These are phyloP conservation scores for Micromonas commoda DNA, from an alignment of 139 green algal species.

Conservation along the genomic window DNA sequence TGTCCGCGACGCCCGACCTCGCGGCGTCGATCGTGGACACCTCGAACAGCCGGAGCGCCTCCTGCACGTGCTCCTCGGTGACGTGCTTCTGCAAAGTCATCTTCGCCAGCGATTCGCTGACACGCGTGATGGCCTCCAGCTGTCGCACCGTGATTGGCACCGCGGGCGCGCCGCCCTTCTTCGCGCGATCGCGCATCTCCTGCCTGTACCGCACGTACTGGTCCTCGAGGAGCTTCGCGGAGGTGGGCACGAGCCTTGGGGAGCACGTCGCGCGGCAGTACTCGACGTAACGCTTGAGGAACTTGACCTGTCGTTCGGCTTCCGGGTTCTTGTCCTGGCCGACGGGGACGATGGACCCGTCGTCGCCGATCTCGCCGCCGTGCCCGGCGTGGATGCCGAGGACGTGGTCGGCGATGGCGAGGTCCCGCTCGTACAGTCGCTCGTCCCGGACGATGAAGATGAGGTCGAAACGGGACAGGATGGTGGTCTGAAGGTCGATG, in stretches of 20 bases:
- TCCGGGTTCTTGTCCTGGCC: constrained; percentile 39
- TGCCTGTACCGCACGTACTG: constrained; percentile 85
- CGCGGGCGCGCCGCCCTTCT: constrained; percentile 45
- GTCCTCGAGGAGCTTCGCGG: constrained; percentile 47
- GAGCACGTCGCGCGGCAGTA: constrained; percentile 22
- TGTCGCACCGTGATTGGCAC: constrained; percentile 84
- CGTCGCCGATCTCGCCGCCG: background rate
- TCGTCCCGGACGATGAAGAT: constrained; percentile 99
- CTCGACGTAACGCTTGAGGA: constrained; percentile 43
- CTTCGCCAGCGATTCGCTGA: constrained; percentile 83
- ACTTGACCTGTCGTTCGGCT: constrained; percentile 37
- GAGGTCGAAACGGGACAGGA: constrained; percentile 97
- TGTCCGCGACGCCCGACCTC: constrained; percentile 43
- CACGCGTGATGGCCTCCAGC: constrained; percentile 92
- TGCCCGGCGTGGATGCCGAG: constrained; percentile 37
- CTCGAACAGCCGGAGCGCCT: constrained; percentile 79
- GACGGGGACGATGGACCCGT: background rate
- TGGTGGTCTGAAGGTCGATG: constrained; percentile 98
- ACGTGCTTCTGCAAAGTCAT: constrained; percentile 73
- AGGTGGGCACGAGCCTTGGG: background rate
- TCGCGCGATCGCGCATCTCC: constrained; percentile 39
- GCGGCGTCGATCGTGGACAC: constrained; percentile 46
- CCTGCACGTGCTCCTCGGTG: constrained; percentile 63
- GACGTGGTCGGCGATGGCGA: constrained; percentile 59
- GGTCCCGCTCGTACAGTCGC: constrained; percentile 56